Conservation (phyloP, 352 stramenopile species). For the Globisporangium irregulare region DNA sequence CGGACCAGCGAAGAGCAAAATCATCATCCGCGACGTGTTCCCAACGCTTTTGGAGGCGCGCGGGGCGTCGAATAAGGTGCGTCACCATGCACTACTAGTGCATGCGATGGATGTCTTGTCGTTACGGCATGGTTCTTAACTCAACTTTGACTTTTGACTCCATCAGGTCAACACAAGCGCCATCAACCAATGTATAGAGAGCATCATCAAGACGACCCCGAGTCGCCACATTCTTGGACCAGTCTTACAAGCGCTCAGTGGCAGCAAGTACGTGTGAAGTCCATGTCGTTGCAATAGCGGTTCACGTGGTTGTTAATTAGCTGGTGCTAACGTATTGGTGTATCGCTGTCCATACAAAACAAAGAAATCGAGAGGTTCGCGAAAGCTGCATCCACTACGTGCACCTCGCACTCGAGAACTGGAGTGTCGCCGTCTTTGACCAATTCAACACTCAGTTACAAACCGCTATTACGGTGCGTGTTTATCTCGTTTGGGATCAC, state of each 20-base stretch:
- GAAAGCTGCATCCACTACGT: conserved; percentile 63
- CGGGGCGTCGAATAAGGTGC: conserved; percentile 44
- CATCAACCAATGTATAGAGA: conserved; percentile 53
- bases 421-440: conserved; percentile 36
- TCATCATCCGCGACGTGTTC: conserved; percentile 59
- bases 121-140: not conserved
- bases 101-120: no score
- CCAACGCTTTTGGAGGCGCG: conserved; percentile 53
- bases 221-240: conserved; percentile 50
- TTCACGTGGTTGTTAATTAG: not conserved
- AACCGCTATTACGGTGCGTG: conserved; percentile 30
- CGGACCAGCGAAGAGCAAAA: conserved; percentile 40
- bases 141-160: not conserved
- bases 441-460: conserved; percentile 42
- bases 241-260: conserved; percentile 37
- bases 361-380: conserved; percentile 56
- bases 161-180: conserved; percentile 41
- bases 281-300: no score
- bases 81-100: no score
- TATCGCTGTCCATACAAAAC: not conserved
- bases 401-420: conserved; percentile 38
- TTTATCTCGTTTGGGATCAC: not conserved
- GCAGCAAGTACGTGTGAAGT: conserved; percentile 43
- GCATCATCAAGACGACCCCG: conserved; percentile 36
- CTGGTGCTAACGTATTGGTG: not conserved